Conservation (phyloP, 768 basidiomycete genomes). For the Bullera alba region DNA sequence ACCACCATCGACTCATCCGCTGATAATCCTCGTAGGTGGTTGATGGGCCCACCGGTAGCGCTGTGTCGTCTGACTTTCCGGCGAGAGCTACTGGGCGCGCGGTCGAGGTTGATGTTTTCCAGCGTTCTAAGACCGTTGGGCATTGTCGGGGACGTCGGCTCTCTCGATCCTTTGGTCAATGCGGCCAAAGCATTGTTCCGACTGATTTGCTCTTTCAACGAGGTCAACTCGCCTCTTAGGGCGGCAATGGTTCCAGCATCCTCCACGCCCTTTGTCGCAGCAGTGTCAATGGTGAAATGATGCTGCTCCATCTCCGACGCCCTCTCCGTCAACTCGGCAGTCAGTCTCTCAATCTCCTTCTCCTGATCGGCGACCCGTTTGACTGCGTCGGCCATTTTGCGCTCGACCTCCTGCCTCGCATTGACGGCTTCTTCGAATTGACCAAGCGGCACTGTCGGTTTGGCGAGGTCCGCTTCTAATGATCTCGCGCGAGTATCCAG, state of each 20-base stretch:
- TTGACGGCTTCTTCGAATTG: constrained; percentile 67
- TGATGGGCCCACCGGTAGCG: constrained; percentile 48
- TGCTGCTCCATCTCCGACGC: constrained; percentile 67
- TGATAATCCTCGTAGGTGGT: constrained; percentile 58
- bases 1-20: constrained; percentile 69
- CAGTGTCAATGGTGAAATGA: constrained; percentile 59
- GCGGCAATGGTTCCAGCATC: constrained; percentile 79
- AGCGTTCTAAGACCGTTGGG: constrained; percentile 55
- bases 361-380: constrained; percentile 75
- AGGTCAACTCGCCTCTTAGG: constrained; percentile 86
- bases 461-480: constrained; percentile 62
- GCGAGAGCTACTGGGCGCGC: constrained; percentile 10
- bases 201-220: constrained; percentile 88
- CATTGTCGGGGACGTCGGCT: constrained; percentile 72
- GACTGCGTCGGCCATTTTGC: constrained; percentile 67
- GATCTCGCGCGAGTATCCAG: constrained; percentile 66
- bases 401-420: constrained; percentile 72
- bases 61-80: constrained; percentile 32
- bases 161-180: constrained; percentile 67
- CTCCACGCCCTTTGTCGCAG: constrained; percentile 58
- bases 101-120: constrained; percentile 42
- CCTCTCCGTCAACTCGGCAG: constrained; percentile 66
- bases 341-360: constrained; percentile 69
- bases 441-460: constrained; percentile 63
- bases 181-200: constrained; percentile 87